Conservation (phyloP, 2,329 filamentous ascomycete species). For the Xylaria arbuscula region DNA sequence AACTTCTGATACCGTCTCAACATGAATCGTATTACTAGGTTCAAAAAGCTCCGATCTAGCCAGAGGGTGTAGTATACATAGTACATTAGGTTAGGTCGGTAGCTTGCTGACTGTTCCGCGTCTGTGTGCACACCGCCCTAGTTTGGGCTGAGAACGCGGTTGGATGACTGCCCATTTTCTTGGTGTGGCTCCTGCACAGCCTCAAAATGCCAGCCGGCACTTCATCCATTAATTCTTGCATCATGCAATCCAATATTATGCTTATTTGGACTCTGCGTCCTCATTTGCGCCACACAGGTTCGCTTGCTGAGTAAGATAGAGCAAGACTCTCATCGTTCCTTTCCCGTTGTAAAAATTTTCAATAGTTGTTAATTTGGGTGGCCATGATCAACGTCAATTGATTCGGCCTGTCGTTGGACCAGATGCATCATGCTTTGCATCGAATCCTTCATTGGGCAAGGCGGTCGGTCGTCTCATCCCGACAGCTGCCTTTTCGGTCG, state of each 20-base stretch:
- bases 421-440: conserved; percentile 11
- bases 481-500: conserved; percentile 35
- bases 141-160: conserved; percentile 14
- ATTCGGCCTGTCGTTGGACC: not conserved
- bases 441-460: conserved; percentile 29
- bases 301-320: conserved; percentile 33
- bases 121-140: conserved; percentile 29
- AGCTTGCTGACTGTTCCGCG: conserved; percentile 37
- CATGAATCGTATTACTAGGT: conserved; percentile 24
- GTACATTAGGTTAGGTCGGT: conserved; percentile 5
- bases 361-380: not conserved
- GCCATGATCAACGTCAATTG: not conserved
- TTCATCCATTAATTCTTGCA: not conserved
- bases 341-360: conserved; percentile 8
- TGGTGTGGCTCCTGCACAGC: conserved; percentile 31
- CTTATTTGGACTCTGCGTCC: conserved; percentile 16
- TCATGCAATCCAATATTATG: conserved; percentile 12
- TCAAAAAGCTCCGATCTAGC: not conserved
- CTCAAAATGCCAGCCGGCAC: conserved; percentile 35
- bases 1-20: conserved; percentile 2
- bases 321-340: conserved; percentile 21
- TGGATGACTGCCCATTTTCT: not conserved
- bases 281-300: not conserved
- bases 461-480: conserved; percentile 33
- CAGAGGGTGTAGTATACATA: not conserved